Conservation (phyloP, 306 rosid genomes). For the Vicia villosa region DNA sequence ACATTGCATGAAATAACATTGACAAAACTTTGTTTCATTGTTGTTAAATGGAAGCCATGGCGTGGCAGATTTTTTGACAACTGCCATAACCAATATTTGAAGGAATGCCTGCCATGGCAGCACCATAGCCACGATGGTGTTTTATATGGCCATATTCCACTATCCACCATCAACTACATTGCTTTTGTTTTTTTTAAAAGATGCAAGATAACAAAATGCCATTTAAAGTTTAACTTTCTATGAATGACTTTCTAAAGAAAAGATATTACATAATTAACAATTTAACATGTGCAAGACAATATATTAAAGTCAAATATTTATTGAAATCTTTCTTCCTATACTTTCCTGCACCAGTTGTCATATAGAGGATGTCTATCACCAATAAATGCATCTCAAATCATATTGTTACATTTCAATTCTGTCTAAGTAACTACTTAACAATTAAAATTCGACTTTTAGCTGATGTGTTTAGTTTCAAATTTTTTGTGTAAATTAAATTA, state of each 20-base stretch:
- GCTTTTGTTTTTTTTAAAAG: not conserved
- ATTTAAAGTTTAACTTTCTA: not conserved
- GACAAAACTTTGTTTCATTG: not conserved
- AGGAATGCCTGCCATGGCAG: not conserved
- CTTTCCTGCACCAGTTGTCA: too few species aligned
- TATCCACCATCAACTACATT: not conserved
- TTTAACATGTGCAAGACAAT: too few species aligned
- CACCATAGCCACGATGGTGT: not conserved
- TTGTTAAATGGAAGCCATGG: not conserved
- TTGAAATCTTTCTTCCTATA: constrained; percentile 2
- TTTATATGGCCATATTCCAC: not conserved
- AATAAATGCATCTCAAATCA: too few species aligned
- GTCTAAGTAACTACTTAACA: too few species aligned
- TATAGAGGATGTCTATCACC: too few species aligned
- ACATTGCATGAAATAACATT: constrained; percentile 27
- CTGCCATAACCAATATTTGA: not conserved
- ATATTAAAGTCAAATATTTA: not conserved
- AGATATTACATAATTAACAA: too few species aligned
- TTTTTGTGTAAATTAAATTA: too few species aligned
- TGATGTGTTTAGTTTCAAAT: too few species aligned
- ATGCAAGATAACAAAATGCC: not conserved
- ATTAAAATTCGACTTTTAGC: too few species aligned
- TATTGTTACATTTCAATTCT: too few species aligned
- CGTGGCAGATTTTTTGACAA: not conserved
- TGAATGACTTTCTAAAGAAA: constrained; percentile 16